Percentiles rank a stretch among this genome's conserved stretches.
phyloP scores from a whole-genome alignment of 352 stramenopile species.

The Phytophthora pluvialis region DNA sequence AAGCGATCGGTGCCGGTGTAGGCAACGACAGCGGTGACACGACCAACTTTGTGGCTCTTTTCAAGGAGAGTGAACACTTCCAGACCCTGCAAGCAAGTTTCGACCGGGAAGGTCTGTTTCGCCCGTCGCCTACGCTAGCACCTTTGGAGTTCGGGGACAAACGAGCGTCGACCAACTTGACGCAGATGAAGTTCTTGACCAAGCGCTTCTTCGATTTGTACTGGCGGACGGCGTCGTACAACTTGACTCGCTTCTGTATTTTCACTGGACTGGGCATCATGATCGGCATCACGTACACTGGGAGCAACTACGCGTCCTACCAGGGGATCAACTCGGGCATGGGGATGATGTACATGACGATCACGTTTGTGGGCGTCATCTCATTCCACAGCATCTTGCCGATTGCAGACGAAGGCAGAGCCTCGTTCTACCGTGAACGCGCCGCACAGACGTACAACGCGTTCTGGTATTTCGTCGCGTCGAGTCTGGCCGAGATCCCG shows the following conservation, averaged over 20 bases:
- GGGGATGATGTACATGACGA: slow-evolving; percentile 82
- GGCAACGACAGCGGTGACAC: slow-evolving; percentile 15
- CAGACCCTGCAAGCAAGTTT: slow-evolving; percentile 33
- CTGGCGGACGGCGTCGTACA: slow-evolving; percentile 60
- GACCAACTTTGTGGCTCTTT: slow-evolving; percentile 45
- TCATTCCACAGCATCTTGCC: slow-evolving; percentile 47
- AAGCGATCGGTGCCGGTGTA: slow-evolving; percentile 55
- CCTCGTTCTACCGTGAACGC: slow-evolving; percentile 88
- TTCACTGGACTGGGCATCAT: slow-evolving; percentile 68
- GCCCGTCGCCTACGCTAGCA: slow-evolving; percentile 29
- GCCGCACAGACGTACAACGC: slow-evolving; percentile 82
- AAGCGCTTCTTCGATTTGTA: slow-evolving; percentile 69
- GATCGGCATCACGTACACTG: slow-evolving; percentile 73
- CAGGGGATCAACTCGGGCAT: slow-evolving; percentile 51
- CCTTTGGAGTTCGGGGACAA: slow-evolving; percentile 50
- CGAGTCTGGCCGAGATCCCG: slow-evolving; percentile 21
- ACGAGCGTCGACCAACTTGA: slow-evolving; percentile 26
- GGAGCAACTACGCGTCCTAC: slow-evolving; percentile 44
- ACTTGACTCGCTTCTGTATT: slow-evolving; percentile 59
- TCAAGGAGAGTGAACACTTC: slow-evolving; percentile 35
- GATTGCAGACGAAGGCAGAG: slow-evolving; percentile 16
- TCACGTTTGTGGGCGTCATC: slow-evolving; percentile 79
- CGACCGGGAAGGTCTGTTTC: slow-evolving; percentile 30
- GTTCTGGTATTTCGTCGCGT: slow-evolving; percentile 65
- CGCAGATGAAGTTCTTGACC: slow-evolving; percentile 48